Base-by-base conservation (phyloP, 352 stramenopile genomes). In the Globisporangium megalacanthum region DNA sequence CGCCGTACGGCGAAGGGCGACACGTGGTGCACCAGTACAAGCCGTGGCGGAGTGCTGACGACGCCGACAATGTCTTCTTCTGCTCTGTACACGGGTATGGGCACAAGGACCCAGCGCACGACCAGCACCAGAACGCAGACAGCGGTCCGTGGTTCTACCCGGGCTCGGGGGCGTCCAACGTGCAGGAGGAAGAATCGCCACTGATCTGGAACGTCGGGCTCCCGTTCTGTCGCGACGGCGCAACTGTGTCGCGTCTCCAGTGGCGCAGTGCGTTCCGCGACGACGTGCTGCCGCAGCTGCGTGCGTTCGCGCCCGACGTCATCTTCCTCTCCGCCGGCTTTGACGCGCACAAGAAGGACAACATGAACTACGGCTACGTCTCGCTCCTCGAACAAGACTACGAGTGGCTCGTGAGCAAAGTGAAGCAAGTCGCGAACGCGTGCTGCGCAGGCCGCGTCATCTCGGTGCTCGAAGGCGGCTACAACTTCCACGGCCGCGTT, bases 11-110 rank as follows among this genome's bases (percentile, higher is more conserved):
- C 25, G 63, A 81, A n/a, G 90, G 92, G 19, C 84, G 89, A 53
- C 77, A 98, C 37, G 66, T 78, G 36, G 72, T 88, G 33, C 68
- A 91, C 57, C 77, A 83, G 56, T 98, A 98, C 76, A 97, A 98
- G 54, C 97, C 97, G 15, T 99, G 97, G 97, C 82, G 97, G 6
- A 93, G 94, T 61, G 89, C 97, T 52, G 77, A 92, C 35, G 97
- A 99, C 72, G 66, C 88, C 2, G 80, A 97, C 8, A 92, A 98
- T 67, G 92, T 98, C 5, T 97, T 99, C 60, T 99, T 99, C 75
- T 93, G 92, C 44, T 98, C 90, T 4, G 72, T 92, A 14, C 79
- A 93, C 54, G 77, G 80, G 20, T 93, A 90, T 54, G 83, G 80
- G 14, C 76, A 77, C 60, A 91, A 93, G 49, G 79, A 90, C 54